Percentiles rank a stretch among this genome's conserved stretches.
phyloP scores from a whole-genome alignment of 768 basidiomycete genomes.

The Solioccasus polychromus region DNA sequence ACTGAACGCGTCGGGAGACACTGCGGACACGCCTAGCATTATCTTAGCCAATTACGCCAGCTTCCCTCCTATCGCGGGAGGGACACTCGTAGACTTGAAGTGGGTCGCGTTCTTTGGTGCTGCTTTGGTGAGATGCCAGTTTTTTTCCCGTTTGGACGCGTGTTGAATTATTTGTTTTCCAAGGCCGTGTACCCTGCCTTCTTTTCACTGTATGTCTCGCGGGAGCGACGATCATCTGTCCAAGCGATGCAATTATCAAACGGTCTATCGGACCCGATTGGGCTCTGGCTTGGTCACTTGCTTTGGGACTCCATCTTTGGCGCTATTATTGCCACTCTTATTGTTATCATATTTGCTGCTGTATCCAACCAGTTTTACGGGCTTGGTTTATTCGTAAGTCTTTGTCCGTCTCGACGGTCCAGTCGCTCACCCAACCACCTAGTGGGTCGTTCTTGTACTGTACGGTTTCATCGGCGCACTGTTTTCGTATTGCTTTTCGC shows the following conservation, averaged over 20 bases:
- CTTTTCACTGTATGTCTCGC: constrained; percentile 72
- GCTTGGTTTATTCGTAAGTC: constrained; percentile 58
- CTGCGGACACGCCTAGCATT: constrained; percentile 40
- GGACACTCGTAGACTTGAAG: constrained; percentile 60
- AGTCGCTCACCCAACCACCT: neutral
- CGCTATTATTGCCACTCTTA: constrained; percentile 58
- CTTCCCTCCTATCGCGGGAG: constrained; percentile 56
- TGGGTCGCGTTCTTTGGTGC: constrained; percentile 77
- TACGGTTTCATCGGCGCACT: constrained; percentile 69
- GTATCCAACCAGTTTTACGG: constrained; percentile 64
- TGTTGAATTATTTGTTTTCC: neutral
- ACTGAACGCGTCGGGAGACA: constrained; percentile 47
- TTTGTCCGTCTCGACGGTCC: neutral
- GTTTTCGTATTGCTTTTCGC: constrained; percentile 64
- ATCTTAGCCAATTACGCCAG: constrained; percentile 56
- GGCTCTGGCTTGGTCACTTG: constrained; percentile 78
- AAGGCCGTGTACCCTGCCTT: constrained; percentile 84
- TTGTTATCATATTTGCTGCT: constrained; percentile 58
- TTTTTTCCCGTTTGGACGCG: neutral
- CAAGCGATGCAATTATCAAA: constrained; percentile 84
- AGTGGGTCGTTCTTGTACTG: constrained; percentile 72
- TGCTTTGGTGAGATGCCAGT: constrained; percentile 50
- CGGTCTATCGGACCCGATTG: constrained; percentile 64
- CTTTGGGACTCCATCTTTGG: constrained; percentile 67
- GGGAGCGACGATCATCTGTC: constrained; percentile 63